Evolutionary conservation across 2,329 filamentous ascomycete genomes (phyloP), one percentile per base, ranked within the genome.

Genomic region (Juglanconis oblonga): DNA sequence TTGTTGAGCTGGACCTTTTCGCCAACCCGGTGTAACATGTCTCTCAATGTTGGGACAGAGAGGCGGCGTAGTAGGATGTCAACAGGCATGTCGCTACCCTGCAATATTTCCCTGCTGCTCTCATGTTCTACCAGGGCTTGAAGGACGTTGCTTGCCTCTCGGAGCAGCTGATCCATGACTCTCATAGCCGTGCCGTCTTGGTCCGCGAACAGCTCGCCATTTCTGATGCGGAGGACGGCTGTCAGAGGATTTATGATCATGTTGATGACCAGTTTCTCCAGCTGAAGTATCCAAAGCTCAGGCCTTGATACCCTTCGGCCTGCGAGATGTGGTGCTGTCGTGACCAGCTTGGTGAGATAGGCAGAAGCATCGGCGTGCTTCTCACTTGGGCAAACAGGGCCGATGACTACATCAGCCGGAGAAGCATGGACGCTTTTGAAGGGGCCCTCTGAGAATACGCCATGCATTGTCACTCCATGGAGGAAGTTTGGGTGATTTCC

Each of bases 191-290:
- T 73, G 9, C 72, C 69, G 7, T 68, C 65, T 61, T 79, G 79
- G 63, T 86, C 84, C 64, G 81, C 81, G 14, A 96, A 85, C 0
- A 97, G 72, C 5, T 81, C 80, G n/a, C 92, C 92, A 67, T 97
- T 97, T 63, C 85, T 85, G 70, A 87, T 88, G 57, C 89, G 82
- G 58, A 95, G 79, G 9, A 97, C 75, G 0, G 88, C 89, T 0
- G 91, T 95, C n/a, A 97, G 76, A 0, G 94, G 91, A 69, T 97
- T 96, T 67, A 97, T 85, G 36, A 93, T 78, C 40, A 85, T 81
- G 70, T 96, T 97, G 55, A 93, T 79, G 1, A 90, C 89, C 1
- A 97, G 79, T 72, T 97, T 97, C 69, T 96, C 91, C 3, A 97
- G 82, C 75, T 97, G 93, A n/a, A 81, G 68, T 9, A 79, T 64